Percentiles rank a stretch among this genome's conserved stretches.
Conservation (phyloP, 1,139 yeast species). For the Pichia sp. region DNA sequence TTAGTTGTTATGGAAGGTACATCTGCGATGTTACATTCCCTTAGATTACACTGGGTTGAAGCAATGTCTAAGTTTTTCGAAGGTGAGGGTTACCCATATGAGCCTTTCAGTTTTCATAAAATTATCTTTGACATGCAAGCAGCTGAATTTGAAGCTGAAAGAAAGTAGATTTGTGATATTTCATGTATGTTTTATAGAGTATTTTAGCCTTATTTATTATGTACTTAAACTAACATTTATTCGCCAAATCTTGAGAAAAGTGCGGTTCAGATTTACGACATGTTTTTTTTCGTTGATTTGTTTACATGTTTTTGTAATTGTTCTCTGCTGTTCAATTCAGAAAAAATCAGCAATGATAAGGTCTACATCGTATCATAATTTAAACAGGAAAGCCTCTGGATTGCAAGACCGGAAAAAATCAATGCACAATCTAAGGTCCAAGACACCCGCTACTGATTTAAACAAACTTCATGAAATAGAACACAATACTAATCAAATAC, state of each 20-base stretch:
- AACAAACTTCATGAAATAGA: neutral
- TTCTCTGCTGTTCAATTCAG: neutral
- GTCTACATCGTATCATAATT: slow-evolving; percentile 5
- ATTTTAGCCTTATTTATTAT: neutral
- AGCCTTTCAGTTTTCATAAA: slow-evolving; percentile 62
- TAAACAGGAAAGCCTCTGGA: slow-evolving; percentile 2
- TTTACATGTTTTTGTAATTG: neutral
- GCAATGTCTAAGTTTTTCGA: slow-evolving; percentile 97
- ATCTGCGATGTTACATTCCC: slow-evolving; percentile 94
- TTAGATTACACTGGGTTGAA: slow-evolving; percentile 73
- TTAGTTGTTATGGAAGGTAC: slow-evolving; percentile 98
- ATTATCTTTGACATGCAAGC: slow-evolving; percentile 22
- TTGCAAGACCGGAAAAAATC: slow-evolving; percentile 1
- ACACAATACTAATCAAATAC: neutral
- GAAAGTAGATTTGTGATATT: neutral
- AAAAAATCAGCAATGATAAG: neutral
- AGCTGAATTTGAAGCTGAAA: slow-evolving; percentile 12
- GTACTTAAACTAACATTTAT: neutral
- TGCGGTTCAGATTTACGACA: neutral
- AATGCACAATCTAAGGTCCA: neutral
- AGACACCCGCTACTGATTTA: neutral
- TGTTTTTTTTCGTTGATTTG: neutral
- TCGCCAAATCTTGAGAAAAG: neutral
- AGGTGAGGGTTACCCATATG: slow-evolving; percentile 88
- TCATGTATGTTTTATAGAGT: neutral